Conservation (phyloP, 2,329 filamentous ascomycete species). For the Dothidotthia symphoricarpi region DNA sequence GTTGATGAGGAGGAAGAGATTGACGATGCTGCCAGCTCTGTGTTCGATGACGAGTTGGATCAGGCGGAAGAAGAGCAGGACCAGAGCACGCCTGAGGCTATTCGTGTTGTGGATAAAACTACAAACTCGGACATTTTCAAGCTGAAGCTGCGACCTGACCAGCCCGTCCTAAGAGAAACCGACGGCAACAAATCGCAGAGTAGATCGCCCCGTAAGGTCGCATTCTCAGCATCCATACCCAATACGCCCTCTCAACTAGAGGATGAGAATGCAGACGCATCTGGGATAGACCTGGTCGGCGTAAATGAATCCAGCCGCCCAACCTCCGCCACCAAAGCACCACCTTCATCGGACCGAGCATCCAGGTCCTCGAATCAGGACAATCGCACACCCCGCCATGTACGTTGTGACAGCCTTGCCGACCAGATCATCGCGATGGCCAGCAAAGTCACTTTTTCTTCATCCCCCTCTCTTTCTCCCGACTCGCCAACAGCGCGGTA, state of each 20-base stretch:
- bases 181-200: conserved; percentile 38
- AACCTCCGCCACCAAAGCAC: conserved; percentile 17
- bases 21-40: conserved; percentile 27
- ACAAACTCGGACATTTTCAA: conserved; percentile 34
- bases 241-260: conserved; percentile 33
- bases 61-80: conserved; percentile 20
- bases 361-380: conserved; percentile 25
- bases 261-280: conserved; percentile 35
- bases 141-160: conserved; percentile 33
- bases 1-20: conserved; percentile 22
- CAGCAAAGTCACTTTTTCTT: conserved; percentile 31
- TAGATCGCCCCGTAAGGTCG: conserved; percentile 42
- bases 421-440: conserved; percentile 24
- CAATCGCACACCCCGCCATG: conserved; percentile 34
- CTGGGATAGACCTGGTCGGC: conserved; percentile 29
- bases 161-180: conserved; percentile 36
- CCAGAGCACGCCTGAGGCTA: conserved; percentile 25
- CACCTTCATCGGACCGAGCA: conserved; percentile 18
- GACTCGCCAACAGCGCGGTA: conserved; percentile 8
- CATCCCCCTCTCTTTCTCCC: conserved; percentile 11
- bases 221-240: conserved; percentile 39
- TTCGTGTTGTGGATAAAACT: conserved; percentile 18
- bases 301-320: conserved; percentile 16
- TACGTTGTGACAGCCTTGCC: conserved; percentile 36
- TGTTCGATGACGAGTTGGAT: conserved; percentile 32